Evolutionary conservation across 441 rosid species (phyloP), one percentile per base, ranked within the genome.

Genomic region (Breynia disticha): DNA sequence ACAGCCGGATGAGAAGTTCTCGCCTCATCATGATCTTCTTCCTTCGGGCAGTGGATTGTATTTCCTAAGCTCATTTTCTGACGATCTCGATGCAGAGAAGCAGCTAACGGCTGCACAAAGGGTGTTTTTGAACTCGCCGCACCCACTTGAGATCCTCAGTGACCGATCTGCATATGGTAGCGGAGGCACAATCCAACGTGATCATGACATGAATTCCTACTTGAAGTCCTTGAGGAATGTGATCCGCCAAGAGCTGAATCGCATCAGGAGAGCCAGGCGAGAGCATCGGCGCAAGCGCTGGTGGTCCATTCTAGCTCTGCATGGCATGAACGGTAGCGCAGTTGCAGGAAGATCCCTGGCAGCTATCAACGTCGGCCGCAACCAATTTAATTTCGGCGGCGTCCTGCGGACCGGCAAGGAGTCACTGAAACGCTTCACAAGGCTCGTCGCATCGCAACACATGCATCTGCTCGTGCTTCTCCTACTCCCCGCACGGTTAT

Each of bases 201-300:
- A 91, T 72, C 98, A 91, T 4, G 94, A 91, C 72, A 77, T 88
- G 86, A 84, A 71, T 60, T 86, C 95, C 0, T 91, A 91, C 64
- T 63, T 82, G 58, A 77, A 64, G 66, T 73, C 84, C 12, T 82
- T 91, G 41, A 69, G 82, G 51, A 56, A 62, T 35, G 91, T 91
- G 51, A 74, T 88, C 11, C 76, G 94, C 38, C 83, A 74, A 43
- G 97, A 91, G 71, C 77, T 84, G 20, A 86, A 67, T 20, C 83
- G 50, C 61, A 67, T 88, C 54, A 67, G 95, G 71, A 88, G 66
- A 61, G 67, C 72, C 8, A 78, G 59, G 58, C 79, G 91, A 62
- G 84, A 75, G 63, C 71, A 72, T 35, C 79, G 83, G 1, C 65
- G 78, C 68, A 75, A 75, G 75, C 62, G 76, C 35, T 91, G 95